These are phyloP conservation scores for Saccharomycopsis fermentans DNA, from an alignment of 805 yeast genomes.

Conservation along the genomic window DNA sequence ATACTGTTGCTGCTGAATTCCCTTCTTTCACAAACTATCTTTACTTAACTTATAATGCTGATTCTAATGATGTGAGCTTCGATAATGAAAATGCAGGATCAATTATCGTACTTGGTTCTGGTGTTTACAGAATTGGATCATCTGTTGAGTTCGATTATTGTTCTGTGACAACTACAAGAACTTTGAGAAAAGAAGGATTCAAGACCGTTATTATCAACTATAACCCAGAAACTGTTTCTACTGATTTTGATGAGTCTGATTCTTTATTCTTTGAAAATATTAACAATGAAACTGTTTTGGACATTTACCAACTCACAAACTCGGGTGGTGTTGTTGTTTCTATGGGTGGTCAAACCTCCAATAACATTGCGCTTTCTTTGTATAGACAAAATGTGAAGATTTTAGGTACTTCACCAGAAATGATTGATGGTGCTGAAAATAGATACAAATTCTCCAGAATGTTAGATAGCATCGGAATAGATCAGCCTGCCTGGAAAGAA, in stretches of 20 bases:
- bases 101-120: constrained; percentile 92
- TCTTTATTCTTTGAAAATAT: constrained; percentile 93
- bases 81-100: constrained; percentile 60
- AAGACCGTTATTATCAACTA: constrained; percentile 96
- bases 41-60: constrained; percentile 92
- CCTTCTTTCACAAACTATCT: constrained; percentile 93
- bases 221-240: constrained; percentile 98
- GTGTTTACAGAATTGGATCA: constrained; percentile 98
- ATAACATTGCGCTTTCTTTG: constrained; percentile 87
- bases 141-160: constrained; percentile 99
- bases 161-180: constrained; percentile 94
- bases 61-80: constrained; percentile 74
- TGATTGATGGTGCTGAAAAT: constrained; percentile 97
- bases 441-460: constrained; percentile 96
- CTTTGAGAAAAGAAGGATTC: constrained; percentile 73
- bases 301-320: constrained; percentile 85
- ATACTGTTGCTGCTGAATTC: constrained; percentile 98
- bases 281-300: constrained; percentile 87
- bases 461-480: constrained; percentile 93
- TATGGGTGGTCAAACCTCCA: constrained; percentile 98
- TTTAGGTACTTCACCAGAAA: constrained; percentile 94
- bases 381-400: constrained; percentile 93
- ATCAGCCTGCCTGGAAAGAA: constrained; percentile 99
- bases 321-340: constrained; percentile 89
- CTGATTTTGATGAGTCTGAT: constrained; percentile 97